Percentiles rank a stretch among this genome's conserved stretches.
Conservation (phyloP, 306 rosid genomes). For the Glycyrrhiza uralensis region DNA sequence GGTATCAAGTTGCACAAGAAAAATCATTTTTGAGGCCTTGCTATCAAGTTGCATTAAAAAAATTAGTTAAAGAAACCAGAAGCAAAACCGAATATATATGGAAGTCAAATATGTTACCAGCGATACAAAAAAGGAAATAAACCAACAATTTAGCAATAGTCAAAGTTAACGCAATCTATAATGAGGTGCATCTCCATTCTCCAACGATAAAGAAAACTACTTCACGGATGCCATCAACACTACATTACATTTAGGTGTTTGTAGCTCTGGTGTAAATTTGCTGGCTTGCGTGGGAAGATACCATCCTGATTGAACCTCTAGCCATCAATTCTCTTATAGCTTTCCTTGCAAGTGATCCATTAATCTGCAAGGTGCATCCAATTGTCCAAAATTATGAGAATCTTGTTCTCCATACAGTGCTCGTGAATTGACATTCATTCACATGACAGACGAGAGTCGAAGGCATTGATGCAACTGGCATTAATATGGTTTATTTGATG, state of each 20-base stretch:
- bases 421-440: background rate
- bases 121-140: background rate
- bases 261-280: constrained; percentile 78
- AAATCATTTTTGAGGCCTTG: too few species aligned
- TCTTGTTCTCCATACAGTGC: background rate
- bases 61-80: too few species aligned
- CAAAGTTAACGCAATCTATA: constrained; percentile 16
- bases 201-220: background rate
- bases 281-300: constrained; percentile 71
- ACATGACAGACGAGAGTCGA: background rate
- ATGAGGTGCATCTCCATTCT: background rate
- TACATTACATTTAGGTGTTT: constrained; percentile 46
- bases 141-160: constrained; percentile 1
- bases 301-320: constrained; percentile 64
- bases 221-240: constrained; percentile 10
- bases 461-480: background rate
- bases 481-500: background rate
- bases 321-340: constrained; percentile 73
- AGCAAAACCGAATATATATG: too few species aligned
- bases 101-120: too few species aligned
- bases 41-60: too few species aligned
- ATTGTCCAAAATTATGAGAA: background rate
- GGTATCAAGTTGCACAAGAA: too few species aligned
- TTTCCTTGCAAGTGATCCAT: constrained; percentile 71
- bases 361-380: constrained; percentile 38